Base-by-base conservation (phyloP, 805 yeast genomes). In the Saccharomyces paradoxus region DNA sequence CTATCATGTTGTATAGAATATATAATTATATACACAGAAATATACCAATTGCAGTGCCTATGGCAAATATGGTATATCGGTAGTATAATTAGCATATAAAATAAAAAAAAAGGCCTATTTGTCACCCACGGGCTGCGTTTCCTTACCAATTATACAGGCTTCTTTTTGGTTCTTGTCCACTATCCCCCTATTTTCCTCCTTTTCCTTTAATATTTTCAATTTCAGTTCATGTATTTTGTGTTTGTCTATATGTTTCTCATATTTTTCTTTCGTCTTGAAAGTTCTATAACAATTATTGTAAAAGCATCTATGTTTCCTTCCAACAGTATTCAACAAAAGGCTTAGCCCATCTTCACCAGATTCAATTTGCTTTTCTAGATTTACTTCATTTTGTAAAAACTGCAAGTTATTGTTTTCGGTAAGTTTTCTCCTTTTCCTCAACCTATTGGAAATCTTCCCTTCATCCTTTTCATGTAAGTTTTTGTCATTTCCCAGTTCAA, bases 271-370 rank as follows among this genome's bases (percentile, higher is more conserved):
- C 1, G 77, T 75, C 51, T 74, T 74, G 63, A 85, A 85, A 6
- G 73, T 71, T 55, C 89, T 73, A 32, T 69, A 70, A 65, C 91
- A 85, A 46, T 75, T 75, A 2, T 61, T 65, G 56, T 72, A 77
- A 0, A 81, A 75, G 62, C 90, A 85, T 76, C 62, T 49, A 60
- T 70, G 46, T 73, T 73, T 60, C 52, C 64, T 50, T 52, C 74
- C 73, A 6, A 71, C 67, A 1, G 76, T 58, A 22, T 69, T 68
- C 37, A 72, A 50, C 26, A 75, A 52, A 2, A 75, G 46, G 5
- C 65, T 66, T 17, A 64, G 37, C 9, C 71, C 67, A 56, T 50
- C 58, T 27, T 53, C 61, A 0, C 69, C 69, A 6, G 63, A 57
- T 3, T 62, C 55, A 2, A 69, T 51, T 51, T 62, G 61, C 3